Conservation (phyloP, 768 basidiomycete species). For the Cystobasidium ongulense region DNA sequence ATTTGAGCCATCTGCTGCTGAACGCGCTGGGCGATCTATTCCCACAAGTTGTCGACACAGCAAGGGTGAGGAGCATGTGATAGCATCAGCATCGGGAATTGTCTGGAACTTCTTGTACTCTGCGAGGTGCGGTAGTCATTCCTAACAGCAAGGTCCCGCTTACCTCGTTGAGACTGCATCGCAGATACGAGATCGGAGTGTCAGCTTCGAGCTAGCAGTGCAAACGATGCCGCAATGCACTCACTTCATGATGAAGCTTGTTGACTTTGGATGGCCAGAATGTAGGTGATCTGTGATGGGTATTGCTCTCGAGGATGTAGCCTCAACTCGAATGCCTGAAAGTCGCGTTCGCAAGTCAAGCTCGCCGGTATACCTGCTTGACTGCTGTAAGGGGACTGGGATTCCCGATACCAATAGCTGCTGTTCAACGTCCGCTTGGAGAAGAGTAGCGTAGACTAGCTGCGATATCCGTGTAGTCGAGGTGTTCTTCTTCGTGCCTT, state of each 20-base stretch:
- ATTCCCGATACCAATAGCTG: no score
- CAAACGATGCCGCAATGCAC: not conserved
- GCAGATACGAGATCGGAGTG: not conserved
- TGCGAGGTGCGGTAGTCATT: no score
- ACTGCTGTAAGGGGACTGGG: not conserved
- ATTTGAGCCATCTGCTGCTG: slow-evolving; percentile 30
- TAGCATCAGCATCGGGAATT: no score
- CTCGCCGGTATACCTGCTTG: not conserved
- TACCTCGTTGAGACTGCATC: not conserved
- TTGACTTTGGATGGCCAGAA: not conserved
- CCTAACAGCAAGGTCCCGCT: not conserved
- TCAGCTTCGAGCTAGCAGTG: not conserved
- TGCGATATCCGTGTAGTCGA: no score
- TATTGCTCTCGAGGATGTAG: not conserved
- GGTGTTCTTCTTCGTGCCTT: no score
- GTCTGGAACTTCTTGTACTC: no score
- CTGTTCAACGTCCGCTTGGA: no score
- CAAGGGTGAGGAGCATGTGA: not conserved
- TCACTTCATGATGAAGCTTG: not conserved
- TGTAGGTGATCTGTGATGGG: not conserved
- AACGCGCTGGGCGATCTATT: slow-evolving; percentile 20
- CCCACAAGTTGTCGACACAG: not conserved
- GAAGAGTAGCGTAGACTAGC: no score
- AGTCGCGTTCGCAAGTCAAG: not conserved
- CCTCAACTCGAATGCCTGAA: not conserved